Conservation (phyloP, 495 filamentous ascomycete genomes). For the Aspergillus bertholletiae region DNA sequence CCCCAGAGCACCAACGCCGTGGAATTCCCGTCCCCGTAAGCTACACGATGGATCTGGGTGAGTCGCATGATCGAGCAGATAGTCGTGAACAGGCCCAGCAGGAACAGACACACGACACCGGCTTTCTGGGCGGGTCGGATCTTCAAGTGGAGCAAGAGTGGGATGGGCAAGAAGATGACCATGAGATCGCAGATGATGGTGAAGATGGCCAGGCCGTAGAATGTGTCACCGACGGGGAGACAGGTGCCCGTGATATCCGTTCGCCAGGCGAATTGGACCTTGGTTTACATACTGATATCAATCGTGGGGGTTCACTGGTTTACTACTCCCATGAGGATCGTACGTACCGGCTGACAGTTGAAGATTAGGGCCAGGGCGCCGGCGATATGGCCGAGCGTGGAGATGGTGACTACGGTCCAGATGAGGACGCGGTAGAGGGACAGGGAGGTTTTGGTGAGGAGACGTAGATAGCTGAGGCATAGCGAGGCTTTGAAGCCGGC, state of each 20-base stretch:
- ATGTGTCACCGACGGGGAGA: conserved; percentile 46
- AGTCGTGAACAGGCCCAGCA: conserved; percentile 56
- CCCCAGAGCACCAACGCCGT: conserved; percentile 58
- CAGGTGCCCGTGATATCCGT: conserved; percentile 36
- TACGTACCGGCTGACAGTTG: conserved; percentile 47
- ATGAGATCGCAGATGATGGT: conserved; percentile 51
- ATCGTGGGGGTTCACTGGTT: too few species aligned
- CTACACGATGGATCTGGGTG: conserved; percentile 50
- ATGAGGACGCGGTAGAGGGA: conserved; percentile 41
- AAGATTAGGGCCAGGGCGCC: conserved; percentile 50
- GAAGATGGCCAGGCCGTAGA: conserved; percentile 51
- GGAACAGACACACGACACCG: conserved; percentile 51
- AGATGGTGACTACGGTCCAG: conserved; percentile 40
- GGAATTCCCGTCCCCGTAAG: conserved; percentile 51
- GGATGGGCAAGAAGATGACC: conserved; percentile 52
- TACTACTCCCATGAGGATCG: too few species aligned
- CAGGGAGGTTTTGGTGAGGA: conserved; percentile 47
- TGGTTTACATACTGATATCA: too few species aligned
- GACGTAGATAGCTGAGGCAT: conserved; percentile 53
- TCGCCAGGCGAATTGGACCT: conserved; percentile 49
- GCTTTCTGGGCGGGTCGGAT: conserved; percentile 49
- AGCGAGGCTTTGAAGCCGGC: conserved; percentile 57
- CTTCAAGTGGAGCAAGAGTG: conserved; percentile 48
- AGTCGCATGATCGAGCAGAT: conserved; percentile 54
- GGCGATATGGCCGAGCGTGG: conserved; percentile 45